Base-by-base conservation (phyloP, 257 asterid species). In the Primulina huaijiensis region DNA sequence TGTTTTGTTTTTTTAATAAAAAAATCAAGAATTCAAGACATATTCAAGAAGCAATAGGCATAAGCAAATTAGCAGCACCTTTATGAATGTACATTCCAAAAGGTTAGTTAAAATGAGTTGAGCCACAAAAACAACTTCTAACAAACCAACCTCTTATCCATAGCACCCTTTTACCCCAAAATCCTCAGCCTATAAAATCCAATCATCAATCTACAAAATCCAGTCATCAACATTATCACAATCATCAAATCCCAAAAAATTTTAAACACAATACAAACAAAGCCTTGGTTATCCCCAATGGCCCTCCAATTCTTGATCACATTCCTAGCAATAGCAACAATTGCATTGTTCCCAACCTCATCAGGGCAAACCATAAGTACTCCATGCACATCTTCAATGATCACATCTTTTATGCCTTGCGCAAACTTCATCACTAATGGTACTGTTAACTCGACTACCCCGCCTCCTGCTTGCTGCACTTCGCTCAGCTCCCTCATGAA, bases 401-500 rank as follows among this genome's bases (percentile, higher is more conserved):
- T 50, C 57, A 50, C 57, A 17, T 50, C 57, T 5, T 50, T 50
- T 6, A 50, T 17, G 57, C 57, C 57, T 17, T 50, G 57, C 57
- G 20, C 17, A 16, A 50, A 50, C 57, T 50, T 14, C 20, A 20
- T 50, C 8, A 50, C 57, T 3, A 50, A 50, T 17, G 8, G 20
- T 17, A 50, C 57, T 16, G 8, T 16, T 17, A 50, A 50, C 57
- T 14, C 57, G 57, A 50, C 57, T 5, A 6, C 21, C 8, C 97
- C 92, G 1, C 72, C 92, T 3, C 6, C 88, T 5, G 89, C 79
- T 4, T 92, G 97, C 53, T 92, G 97, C 73, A 50, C 10, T 46
- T 82, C 98, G 3, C 89, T 92, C n/a, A 82, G 72, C 70, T 75
- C 88, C 33, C 84, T 92, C 9, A 86, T 85, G 86, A 78, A 77